phyloP scores from a whole-genome alignment of 345 rosid genomes.

The Acer saccharum region DNA sequence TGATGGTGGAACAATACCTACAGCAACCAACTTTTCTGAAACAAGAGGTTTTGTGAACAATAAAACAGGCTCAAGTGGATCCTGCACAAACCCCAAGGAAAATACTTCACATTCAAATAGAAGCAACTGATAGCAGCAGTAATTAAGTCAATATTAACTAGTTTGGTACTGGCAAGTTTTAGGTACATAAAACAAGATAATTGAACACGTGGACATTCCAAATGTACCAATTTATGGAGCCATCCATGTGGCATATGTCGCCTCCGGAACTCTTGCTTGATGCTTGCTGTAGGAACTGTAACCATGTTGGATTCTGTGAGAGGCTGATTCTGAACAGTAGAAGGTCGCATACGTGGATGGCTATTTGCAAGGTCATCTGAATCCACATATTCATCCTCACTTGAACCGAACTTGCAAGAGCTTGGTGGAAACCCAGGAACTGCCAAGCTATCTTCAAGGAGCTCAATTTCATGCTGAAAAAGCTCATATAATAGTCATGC shows the following conservation, averaged over 20 bases:
- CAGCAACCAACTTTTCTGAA: slow-evolving; percentile 85
- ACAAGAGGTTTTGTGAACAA: slow-evolving; percentile 90
- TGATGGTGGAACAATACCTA: slow-evolving; percentile 80
- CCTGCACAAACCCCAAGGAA: slow-evolving; percentile 48
- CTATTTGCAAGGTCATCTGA: slow-evolving; percentile 76
- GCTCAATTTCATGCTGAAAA: slow-evolving; percentile 86
- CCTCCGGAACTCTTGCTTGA: slow-evolving; percentile 77
- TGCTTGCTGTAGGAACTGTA: slow-evolving; percentile 46
- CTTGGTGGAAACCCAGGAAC: slow-evolving; percentile 65
- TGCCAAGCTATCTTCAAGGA: slow-evolving; percentile 72
- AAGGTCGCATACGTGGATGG: slow-evolving; percentile 52
- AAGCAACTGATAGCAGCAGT: not conserved
- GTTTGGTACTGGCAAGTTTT: not conserved
- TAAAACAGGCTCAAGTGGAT: slow-evolving; percentile 85
- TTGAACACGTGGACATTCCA: slow-evolving; percentile 2
- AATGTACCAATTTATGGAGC: slow-evolving; percentile 80
- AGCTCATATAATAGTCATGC: not conserved
- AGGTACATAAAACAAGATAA: slow-evolving; percentile 2
- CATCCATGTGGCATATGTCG: slow-evolving; percentile 62
- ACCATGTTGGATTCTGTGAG: slow-evolving; percentile 45
- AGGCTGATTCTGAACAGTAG: slow-evolving; percentile 48
- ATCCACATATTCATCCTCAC: slow-evolving; percentile 86
- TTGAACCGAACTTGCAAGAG: slow-evolving; percentile 73
- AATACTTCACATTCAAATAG: not conserved
- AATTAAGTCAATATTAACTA: not conserved